These are phyloP conservation scores for Cyclaneusma minus DNA, from an alignment of 2,329 filamentous ascomycete species.

Conservation along the genomic window DNA sequence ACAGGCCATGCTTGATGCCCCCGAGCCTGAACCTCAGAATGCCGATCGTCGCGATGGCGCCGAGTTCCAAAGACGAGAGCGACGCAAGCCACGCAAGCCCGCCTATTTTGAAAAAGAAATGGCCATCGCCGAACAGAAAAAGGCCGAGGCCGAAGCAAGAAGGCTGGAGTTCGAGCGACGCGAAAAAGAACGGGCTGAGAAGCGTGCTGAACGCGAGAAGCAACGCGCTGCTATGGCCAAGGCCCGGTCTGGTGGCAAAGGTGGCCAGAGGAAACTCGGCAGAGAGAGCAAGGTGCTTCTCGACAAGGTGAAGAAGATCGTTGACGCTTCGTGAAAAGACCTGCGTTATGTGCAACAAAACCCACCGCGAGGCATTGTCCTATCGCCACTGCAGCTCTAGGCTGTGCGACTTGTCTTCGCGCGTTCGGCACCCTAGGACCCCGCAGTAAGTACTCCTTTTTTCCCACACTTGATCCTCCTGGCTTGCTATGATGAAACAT, in stretches of 20 bases:
- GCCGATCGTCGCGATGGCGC: constrained; percentile 4
- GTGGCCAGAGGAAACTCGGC: constrained; percentile 53
- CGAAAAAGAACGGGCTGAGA: constrained; percentile 34
- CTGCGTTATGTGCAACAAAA: too few relatives aligned
- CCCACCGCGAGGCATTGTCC: too few relatives aligned
- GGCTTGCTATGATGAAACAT: too few relatives aligned
- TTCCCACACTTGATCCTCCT: too few relatives aligned
- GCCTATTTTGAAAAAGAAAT: constrained; percentile 22
- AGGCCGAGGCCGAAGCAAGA: constrained; percentile 38
- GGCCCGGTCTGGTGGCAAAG: constrained; percentile 35
- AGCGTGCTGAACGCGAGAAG: constrained; percentile 42
- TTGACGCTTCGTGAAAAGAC: too few relatives aligned
- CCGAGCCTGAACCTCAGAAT: constrained; percentile 8
- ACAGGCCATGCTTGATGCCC: constrained; percentile 38
- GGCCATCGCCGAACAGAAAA: constrained; percentile 26
- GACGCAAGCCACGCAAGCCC: constrained; percentile 10
- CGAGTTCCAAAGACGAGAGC: constrained; percentile 2
- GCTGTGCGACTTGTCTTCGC: too few relatives aligned
- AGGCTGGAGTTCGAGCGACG: constrained; percentile 32
- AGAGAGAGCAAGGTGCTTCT: constrained; percentile 51
- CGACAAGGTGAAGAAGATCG: constrained; percentile 40
- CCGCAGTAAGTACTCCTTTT: too few relatives aligned
- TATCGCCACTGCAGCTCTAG: too few relatives aligned
- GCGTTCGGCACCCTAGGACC: too few relatives aligned
- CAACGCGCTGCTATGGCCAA: constrained; percentile 30